Conservation (phyloP, 352 stramenopile genomes). For the Phytopythium ostracodes region DNA sequence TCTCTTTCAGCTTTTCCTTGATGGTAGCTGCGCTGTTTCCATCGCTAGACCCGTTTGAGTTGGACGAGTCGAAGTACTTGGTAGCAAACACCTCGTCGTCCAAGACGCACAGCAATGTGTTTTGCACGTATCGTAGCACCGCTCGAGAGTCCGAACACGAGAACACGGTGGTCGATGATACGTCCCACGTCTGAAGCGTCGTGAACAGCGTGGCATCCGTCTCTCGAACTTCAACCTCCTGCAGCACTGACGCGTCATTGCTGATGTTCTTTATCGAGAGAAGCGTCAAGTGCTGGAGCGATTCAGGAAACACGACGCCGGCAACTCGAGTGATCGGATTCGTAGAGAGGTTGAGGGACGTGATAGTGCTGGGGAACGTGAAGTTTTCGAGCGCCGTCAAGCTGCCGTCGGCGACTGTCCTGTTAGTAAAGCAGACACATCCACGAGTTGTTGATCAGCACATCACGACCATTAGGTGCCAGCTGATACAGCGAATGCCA, state of each 20-base stretch:
- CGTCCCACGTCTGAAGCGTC: slow-evolving; percentile 26
- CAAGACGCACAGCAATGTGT: slow-evolving; percentile 41
- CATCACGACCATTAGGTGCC: neutral
- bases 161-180: slow-evolving; percentile 23
- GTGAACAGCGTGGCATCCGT: slow-evolving; percentile 24
- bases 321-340: slow-evolving; percentile 33
- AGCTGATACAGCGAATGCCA: neutral
- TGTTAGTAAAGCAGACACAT: neutral
- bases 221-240: slow-evolving; percentile 39
- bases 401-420: slow-evolving; percentile 17
- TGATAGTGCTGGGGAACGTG: slow-evolving; percentile 25
- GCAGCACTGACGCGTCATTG: slow-evolving; percentile 12
- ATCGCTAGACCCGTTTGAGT: neutral
- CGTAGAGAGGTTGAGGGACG: slow-evolving; percentile 26
- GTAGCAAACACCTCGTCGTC: slow-evolving; percentile 24
- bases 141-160: slow-evolving; percentile 30
- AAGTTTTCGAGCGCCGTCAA: slow-evolving; percentile 26
- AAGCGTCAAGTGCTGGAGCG: slow-evolving; percentile 22
- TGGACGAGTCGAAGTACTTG: slow-evolving; percentile 22
- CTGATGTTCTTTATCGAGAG: slow-evolving; percentile 4
- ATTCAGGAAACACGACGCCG: slow-evolving; percentile 30
- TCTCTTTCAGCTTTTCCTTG: slow-evolving; percentile 5
- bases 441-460: neutral
- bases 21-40: neutral
- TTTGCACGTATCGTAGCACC: slow-evolving; percentile 24